A percentile compares a stretch with the other conserved stretches of the same genome.
phyloP scores from a whole-genome alignment of 2,329 filamentous ascomycete species.

The Coniella vitis region DNA sequence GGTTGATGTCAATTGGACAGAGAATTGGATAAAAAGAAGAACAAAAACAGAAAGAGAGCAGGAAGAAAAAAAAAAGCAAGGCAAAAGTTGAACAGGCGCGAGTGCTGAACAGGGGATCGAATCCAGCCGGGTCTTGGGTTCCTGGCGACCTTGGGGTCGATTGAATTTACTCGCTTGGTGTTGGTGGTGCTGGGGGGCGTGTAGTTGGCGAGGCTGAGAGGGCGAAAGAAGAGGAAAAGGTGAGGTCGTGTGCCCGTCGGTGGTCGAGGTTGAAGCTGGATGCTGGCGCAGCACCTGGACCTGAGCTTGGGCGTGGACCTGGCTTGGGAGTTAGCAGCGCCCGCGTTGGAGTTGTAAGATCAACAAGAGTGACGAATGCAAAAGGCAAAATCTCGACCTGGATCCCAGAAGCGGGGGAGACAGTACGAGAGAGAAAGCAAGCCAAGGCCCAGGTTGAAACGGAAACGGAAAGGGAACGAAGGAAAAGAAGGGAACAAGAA shows the following conservation, averaged over 20 bases:
- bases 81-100: background rate
- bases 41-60: background rate
- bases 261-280: background rate
- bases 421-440: slow-evolving; percentile 2
- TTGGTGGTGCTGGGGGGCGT: too few relatives aligned
- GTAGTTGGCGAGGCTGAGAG: too few relatives aligned
- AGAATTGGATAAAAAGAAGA: background rate
- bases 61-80: background rate
- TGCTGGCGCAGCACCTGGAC: too few relatives aligned
- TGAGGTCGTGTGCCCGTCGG: background rate
- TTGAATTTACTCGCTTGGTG: too few relatives aligned
- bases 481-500: slow-evolving; percentile 9
- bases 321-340: too few relatives aligned
- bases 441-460: slow-evolving; percentile 5
- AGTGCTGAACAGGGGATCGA: background rate
- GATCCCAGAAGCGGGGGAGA: slow-evolving; percentile 2
- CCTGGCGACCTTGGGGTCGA: too few relatives aligned
- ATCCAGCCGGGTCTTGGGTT: background rate
- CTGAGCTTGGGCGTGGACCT: too few relatives aligned
- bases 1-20: background rate
- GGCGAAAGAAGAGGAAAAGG: background rate
- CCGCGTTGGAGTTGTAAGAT: background rate
- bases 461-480: slow-evolving; percentile 9
- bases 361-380: background rate
- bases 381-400: background rate